Percentiles rank a stretch among this genome's conserved stretches.
phyloP scores from a whole-genome alignment of 768 basidiomycete genomes.

The Leccinum rimulosum region DNA sequence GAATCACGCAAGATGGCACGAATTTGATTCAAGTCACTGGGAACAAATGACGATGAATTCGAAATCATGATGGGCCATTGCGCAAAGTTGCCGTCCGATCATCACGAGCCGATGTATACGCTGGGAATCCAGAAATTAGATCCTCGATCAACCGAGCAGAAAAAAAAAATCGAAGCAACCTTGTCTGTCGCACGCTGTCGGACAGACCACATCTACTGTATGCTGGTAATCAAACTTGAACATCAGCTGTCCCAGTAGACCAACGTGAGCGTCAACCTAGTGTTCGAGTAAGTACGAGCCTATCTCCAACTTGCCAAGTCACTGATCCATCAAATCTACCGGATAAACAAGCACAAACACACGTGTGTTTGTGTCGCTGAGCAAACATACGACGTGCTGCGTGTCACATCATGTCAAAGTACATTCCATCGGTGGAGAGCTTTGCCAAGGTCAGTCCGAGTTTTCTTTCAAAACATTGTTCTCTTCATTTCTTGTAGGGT shows the following conservation, averaged over 20 bases:
- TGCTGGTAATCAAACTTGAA: too few relatives aligned
- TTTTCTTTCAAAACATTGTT: background rate
- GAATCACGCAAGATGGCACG: too few relatives aligned
- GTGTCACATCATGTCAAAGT: constrained; percentile 32
- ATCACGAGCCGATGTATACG: background rate
- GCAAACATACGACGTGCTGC: background rate
- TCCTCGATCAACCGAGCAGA: background rate
- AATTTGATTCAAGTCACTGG: too few relatives aligned
- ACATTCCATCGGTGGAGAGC: constrained; percentile 41
- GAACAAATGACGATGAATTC: too few relatives aligned
- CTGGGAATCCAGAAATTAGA: background rate
- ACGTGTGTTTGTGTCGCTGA: background rate
- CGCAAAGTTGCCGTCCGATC: background rate
- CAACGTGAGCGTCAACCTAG: too few relatives aligned
- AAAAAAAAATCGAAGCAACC: too few relatives aligned
- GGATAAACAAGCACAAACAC: constrained; percentile 14
- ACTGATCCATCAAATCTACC: too few relatives aligned
- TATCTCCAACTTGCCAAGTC: too few relatives aligned
- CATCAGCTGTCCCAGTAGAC: too few relatives aligned
- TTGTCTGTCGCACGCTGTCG: background rate
- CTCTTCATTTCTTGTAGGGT: constrained; percentile 35
- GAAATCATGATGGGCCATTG: background rate
- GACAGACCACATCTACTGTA: too few relatives aligned
- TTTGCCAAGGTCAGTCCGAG: constrained; percentile 40
- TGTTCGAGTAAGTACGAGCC: too few relatives aligned